Base-by-base conservation (phyloP, 257 asterid species). In the Nicotiana noctiflora region DNA sequence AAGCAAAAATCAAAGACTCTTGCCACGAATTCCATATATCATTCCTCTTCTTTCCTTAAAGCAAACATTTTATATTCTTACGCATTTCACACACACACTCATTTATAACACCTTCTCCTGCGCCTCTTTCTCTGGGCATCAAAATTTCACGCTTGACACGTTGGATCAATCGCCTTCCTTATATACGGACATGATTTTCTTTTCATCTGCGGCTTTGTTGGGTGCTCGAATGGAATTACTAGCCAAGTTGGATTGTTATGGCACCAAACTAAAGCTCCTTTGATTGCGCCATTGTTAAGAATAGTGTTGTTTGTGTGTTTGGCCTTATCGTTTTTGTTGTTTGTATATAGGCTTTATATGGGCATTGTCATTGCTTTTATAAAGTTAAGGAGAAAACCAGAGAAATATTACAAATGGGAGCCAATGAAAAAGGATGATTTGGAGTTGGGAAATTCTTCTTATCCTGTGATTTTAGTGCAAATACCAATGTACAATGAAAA, bases 271-370 rank as follows among this genome's bases (percentile, higher is more conserved):
- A 89, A 74, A 44, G 83, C 79, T n/a, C 72, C 55, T 8, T 76
- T 85, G 34, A 12, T 92, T n/a, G 92, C 85, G 4, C 93, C 92
- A 46, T 66, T 86, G 29, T 65, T 92, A 81, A 87, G 87, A 76
- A 37, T 85, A 11, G 53, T 81, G 68, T 82, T 90, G 37, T 82
- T 76, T 86, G 64, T 83, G 72, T 92, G 93, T 19, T 84, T 90
- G 84, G 83, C 76, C 10, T 76, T 85, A 87, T 90, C 97, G 3
- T 23, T 68, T 17, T 37, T 82, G 79, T n/a, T 82, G 7, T 66
- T 82, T 23, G 25, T 82, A 0, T 82, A 82, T 75, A 82, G 66
- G 18, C 82, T 82, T 77, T 82, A 82, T 37, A 82, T 90, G 88
- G 88, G 90, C 84, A 56, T 89, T 74, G 86, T 90, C 21, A 90